Base-by-base conservation (phyloP, 306 rosid species). In the Amphicarpaea edgeworthii region DNA sequence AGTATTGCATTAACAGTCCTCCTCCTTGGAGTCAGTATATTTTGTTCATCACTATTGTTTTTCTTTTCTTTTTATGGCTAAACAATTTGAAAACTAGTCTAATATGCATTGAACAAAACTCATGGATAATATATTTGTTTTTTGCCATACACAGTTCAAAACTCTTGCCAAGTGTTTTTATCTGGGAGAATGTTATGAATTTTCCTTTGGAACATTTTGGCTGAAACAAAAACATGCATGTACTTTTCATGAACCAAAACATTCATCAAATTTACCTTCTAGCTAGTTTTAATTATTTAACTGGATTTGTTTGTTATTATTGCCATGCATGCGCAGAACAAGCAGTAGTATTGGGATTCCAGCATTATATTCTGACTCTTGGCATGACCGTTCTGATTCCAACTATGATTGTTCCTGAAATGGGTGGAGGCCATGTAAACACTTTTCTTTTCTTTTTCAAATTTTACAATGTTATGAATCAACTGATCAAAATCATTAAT, bases 371-470 rank as follows among this genome's bases (percentile, higher is more conserved):
- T 53, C 49, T 94, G 77, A 83, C 85, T 75, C 89, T 94, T 78
- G 98, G 98, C 57, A 82, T 86, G 60, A 87, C 87, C 3, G 84
- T 88, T 81, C 76, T 88, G 47, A 87, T 92, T 80, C 93, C 98
- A 26, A 86, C 87, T 38, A 70, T 87, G 46, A 65, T 94, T 76
- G 96, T 94, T 72, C 93, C 96, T 67, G 89, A 86, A 83, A 94
- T 94, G 97, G 98, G 98, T 3, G 96, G 98, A 28, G 84, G 86
- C 1, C 5, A 92, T 84, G 96, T 91, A 83, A 85, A 79, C 43
- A 15, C 11, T 21, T 55, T 65, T 67, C 41, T 20, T 68, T 43
- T 16, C 17, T 8, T 23, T 42, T 41, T 12, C 7, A 61, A 30
- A 62, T n/a, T 26, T 42, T 58, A 10, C 12, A 8, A 30, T 70